Evolutionary conservation across 176 grass and related monocot species (phyloP).

Genomic region (Carex myosuroides): DNA sequence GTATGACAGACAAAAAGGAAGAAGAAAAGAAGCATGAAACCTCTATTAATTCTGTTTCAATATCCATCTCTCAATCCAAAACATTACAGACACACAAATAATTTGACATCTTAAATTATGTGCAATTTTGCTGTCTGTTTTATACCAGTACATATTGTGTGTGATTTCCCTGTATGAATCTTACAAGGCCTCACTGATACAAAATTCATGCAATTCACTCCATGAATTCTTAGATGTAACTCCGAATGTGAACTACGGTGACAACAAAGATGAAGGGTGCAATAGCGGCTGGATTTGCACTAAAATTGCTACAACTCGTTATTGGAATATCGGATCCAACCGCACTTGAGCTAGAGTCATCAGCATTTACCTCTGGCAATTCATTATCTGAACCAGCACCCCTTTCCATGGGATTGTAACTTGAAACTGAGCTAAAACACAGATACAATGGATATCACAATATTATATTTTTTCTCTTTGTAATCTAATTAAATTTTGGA

Average conservation of each 20-base stretch:
- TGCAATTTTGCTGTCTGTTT: neutral
- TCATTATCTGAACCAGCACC: neutral
- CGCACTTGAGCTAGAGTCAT: neutral
- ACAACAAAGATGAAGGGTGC: neutral
- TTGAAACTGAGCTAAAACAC: neutral
- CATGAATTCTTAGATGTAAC: neutral
- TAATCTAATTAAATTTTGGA: neutral
- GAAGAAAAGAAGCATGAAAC: neutral
- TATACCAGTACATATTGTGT: neutral
- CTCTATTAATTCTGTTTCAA: neutral
- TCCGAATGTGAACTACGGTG: neutral
- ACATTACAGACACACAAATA: neutral
- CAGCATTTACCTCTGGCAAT: neutral
- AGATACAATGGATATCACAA: neutral
- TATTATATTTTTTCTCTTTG: neutral
- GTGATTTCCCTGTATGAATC: neutral
- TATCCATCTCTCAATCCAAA: neutral
- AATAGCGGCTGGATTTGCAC: neutral
- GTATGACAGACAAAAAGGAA: neutral
- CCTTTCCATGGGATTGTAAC: neutral
- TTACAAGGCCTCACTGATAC: neutral
- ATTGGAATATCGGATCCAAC: neutral
- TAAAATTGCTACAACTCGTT: neutral
- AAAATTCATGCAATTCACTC: neutral
- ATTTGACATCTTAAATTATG: neutral